These are phyloP conservation scores for Rubia occidens DNA, from an alignment of 305 asterid species.

Conservation along the genomic window DNA sequence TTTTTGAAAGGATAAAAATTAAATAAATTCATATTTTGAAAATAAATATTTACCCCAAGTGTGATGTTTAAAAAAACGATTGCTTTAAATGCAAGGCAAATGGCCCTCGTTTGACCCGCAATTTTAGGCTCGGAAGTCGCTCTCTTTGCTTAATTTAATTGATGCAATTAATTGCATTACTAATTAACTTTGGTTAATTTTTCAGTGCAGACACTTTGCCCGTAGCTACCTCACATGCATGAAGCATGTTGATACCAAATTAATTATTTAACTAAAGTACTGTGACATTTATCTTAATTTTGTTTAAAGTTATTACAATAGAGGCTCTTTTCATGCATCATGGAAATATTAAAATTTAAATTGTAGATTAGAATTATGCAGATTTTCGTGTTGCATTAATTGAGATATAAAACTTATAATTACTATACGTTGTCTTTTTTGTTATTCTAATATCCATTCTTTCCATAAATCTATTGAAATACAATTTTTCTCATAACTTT, in stretches of 20 bases:
- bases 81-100: constrained; percentile 31
- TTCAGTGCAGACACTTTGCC: not conserved
- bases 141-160: constrained; percentile 2
- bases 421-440: too few species aligned
- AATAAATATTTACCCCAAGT: not conserved
- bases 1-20: too few species aligned
- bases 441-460: too few species aligned
- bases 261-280: not conserved
- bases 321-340: too few species aligned
- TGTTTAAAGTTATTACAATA: too few species aligned
- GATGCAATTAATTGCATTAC: not conserved
- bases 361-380: too few species aligned
- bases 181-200: not conserved
- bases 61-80: constrained; percentile 10
- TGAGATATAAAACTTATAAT: too few species aligned
- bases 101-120: constrained; percentile 30
- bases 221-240: not conserved
- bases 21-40: too few species aligned
- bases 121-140: constrained; percentile 23
- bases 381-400: too few species aligned
- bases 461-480: too few species aligned
- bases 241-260: not conserved
- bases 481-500: too few species aligned
- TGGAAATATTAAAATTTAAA: too few species aligned
- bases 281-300: not conserved